phyloP scores from a whole-genome alignment of 1,284 basidiomycete genomes.

The Rhodotorula sp. region DNA sequence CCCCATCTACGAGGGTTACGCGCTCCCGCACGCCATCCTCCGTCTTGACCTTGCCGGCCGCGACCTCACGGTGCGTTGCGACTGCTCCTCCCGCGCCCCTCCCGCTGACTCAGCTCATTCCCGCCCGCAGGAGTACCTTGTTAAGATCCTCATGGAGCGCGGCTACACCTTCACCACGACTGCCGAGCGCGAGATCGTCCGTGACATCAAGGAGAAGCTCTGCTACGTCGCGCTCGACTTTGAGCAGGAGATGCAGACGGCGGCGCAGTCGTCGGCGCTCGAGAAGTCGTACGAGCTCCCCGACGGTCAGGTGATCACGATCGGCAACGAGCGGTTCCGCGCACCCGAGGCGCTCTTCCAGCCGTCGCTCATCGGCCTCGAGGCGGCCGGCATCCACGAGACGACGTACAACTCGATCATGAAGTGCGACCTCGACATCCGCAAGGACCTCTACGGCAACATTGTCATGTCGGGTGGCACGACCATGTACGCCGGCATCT shows the following conservation, averaged over 20 bases:
- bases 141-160: conserved; percentile 91
- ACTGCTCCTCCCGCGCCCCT: too few species aligned
- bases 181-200: conserved; percentile 77
- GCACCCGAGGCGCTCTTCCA: conserved; percentile 97
- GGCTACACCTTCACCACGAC: conserved; percentile 87
- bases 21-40: conserved; percentile 90
- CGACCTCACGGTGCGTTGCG: conserved; percentile 70
- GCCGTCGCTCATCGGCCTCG: conserved; percentile 88
- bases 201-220: conserved; percentile 98
- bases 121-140: conserved; percentile 63
- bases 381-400: conserved; percentile 93
- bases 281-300: conserved; percentile 97
- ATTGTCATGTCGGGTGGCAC: conserved; percentile 94
- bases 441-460: conserved; percentile 89
- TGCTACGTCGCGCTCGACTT: conserved; percentile 97
- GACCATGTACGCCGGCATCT: conserved; percentile 96
- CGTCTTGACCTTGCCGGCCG: conserved; percentile 94
- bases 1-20: conserved; percentile 94
- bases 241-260: conserved; percentile 92
- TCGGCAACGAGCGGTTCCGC: conserved; percentile 97
- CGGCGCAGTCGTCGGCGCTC: conserved; percentile 83
- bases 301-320: conserved; percentile 94
- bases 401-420: conserved; percentile 87
- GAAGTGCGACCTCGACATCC: conserved; percentile 66
- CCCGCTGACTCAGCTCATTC: not conserved